Evolutionary conservation across 2,329 filamentous ascomycete genomes (phyloP), one percentile per base, ranked within the genome.

Genomic region (Nemania serpens): DNA sequence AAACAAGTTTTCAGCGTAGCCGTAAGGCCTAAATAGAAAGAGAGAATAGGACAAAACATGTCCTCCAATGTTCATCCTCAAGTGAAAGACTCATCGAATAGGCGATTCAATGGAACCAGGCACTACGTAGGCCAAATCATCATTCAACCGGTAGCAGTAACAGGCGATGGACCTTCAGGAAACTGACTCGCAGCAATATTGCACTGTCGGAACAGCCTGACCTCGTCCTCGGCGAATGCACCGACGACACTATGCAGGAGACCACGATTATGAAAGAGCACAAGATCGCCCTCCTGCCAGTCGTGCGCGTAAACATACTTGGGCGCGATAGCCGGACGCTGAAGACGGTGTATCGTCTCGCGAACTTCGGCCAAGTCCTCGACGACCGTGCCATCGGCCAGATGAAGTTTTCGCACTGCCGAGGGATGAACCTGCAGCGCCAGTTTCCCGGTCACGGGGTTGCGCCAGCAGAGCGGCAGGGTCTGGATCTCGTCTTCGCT

Each of bases 181-280:
- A 82, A 73, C 63, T 82, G 75, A 61, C 83, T 88, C 2, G 83
- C 86, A n/a, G 90, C 89, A 74, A 93, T 80, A 73, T 93, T 93
- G 75, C 90, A 93, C 78, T 93, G 90, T 64, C 90, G 78, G 71
- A 93, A 93, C 61, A 93, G 73, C 46, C 90, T 77, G 34, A 92
- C 85, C 77, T 93, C 89, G n/a, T 89, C 84, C 50, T 88, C 83
- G 7, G 82, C 81, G 74, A 93, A 93, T 1, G 88, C 87, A 1
- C 90, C 90, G 0, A 91, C 89, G 1, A 93, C 90, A 2, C 84
- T 88, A 74, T 94, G 90, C 58, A 93, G 72, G 15, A 91, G 80
- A 1, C 90, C 90, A 10, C 89, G 84, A 71, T 93, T 93, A 74
- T 93, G 88, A 75, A 93, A 93, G 25, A 93, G 77, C 0, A 91